Evolutionary conservation across 2,329 filamentous ascomycete genomes (phyloP), one percentile per base, ranked within the genome.

Genomic region (Parasarocladium wereldwijsianum): DNA sequence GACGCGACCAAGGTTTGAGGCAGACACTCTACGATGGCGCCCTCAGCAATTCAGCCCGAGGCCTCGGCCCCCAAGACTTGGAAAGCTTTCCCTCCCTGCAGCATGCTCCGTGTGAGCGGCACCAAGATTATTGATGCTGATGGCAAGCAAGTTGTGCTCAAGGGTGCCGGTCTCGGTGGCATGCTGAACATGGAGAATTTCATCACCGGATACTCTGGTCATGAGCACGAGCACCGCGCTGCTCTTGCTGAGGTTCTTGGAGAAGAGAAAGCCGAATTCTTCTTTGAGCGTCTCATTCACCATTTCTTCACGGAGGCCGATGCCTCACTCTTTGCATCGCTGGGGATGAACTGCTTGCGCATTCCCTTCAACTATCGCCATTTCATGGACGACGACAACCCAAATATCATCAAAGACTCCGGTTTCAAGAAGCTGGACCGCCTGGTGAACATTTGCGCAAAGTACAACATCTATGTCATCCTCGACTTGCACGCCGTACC

Each of bases 301-400:
- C 62, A 72, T 39, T 73, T 71, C 54, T 75, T 73, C 46, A 65
- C 61, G 6, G 64, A 67, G 11, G 52, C 55, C 1, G 70, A 76
- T 35, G 69, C 70, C 13, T 58, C 61, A 18, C 73, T 70, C 46
- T 68, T 70, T 38, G 60, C 65, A 1, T 62, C 53, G 0, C 42
- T 69, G 3, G 65, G 64, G 0, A 47, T 74, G 13, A 74, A 73
- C 43, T 74, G 65, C 41, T 52, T 74, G 3, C 59, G 70, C 0
- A 47, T 76, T 3, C 68, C 70, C 0, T 71, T 76, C 47, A 75
- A 74, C 42, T 71, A 73, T 40, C 60, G 62, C 1, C 63, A 69
- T 38, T 66, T 68, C 20, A 60, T 65, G 34, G 61, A 69, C 35
- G 60, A 66, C 32, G 54, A 60, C 48, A 59, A 65, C 34, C 64